Evolutionary conservation across 2,329 filamentous ascomycete species (phyloP).

Genomic region (Neopestalotiopsis sp.): DNA sequence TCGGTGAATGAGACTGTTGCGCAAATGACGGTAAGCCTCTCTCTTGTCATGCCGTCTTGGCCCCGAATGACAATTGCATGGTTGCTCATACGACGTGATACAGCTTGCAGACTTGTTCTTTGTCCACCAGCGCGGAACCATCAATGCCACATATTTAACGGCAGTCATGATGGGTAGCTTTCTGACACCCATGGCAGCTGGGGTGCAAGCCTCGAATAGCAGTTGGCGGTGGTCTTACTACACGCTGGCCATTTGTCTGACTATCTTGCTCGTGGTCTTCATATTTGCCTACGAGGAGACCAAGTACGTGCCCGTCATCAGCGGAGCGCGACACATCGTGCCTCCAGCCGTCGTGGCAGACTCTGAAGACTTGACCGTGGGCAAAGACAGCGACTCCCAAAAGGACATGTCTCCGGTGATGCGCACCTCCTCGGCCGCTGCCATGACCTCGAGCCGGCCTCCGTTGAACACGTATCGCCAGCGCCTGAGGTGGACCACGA

Average conservation of each 20-base stretch:
- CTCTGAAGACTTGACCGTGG: no score
- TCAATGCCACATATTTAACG: background rate
- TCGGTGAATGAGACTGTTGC: background rate
- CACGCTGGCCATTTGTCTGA: background rate
- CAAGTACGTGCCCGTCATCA: background rate
- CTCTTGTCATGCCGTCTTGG: background rate
- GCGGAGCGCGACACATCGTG: background rate
- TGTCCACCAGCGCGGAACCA: background rate
- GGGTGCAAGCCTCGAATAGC: background rate
- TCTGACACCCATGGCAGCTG: background rate
- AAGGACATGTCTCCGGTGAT: no score
- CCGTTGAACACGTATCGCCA: background rate
- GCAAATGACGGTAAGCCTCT: background rate
- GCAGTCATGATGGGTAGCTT: background rate
- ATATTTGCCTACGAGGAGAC: background rate
- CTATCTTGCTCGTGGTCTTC: background rate
- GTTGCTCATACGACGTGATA: background rate
- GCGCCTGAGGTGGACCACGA: background rate
- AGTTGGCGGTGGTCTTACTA: background rate
- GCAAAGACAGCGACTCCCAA: no score
- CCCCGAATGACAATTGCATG: background rate
- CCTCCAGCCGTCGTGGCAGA: no score
- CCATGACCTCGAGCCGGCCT: no score
- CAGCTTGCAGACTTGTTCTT: constrained; percentile 5
- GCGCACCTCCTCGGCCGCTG: no score